phyloP scores from a whole-genome alignment of 495 filamentous ascomycete species.

The Neurospora sp. region DNA sequence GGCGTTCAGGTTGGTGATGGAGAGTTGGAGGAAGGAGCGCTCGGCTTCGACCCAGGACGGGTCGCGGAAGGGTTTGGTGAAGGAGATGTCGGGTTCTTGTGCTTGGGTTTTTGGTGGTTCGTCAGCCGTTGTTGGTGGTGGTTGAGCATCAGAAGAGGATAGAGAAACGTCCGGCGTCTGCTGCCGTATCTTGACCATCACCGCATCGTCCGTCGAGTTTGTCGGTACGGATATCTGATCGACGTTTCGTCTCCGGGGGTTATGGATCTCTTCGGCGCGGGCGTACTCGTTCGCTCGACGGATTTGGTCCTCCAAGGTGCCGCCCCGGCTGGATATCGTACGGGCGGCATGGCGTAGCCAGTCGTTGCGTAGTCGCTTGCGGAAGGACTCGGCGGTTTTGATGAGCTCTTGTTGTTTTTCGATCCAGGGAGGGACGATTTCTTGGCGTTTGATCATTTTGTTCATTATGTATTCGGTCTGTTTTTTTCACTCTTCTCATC shows the following conservation, averaged over 20 bases:
- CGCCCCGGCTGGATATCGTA: slow-evolving; percentile 70
- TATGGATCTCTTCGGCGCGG: slow-evolving; percentile 52
- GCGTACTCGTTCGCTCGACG: slow-evolving; percentile 62
- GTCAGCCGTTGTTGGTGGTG: background rate
- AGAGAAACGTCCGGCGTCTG: slow-evolving; percentile 4
- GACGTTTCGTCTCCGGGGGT: slow-evolving; percentile 36
- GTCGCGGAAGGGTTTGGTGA: slow-evolving; percentile 51
- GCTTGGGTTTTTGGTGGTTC: background rate
- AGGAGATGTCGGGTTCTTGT: slow-evolving; percentile 14
- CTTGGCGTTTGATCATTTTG: slow-evolving; percentile 94
- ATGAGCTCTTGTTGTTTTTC: slow-evolving; percentile 94
- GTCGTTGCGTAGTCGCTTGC: slow-evolving; percentile 62
- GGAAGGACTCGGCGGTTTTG: slow-evolving; percentile 57
- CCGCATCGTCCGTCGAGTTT: slow-evolving; percentile 35
- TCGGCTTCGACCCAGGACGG: slow-evolving; percentile 56
- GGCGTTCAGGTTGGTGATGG: slow-evolving; percentile 68
- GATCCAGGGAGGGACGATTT: slow-evolving; percentile 78
- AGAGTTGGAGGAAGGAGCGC: slow-evolving; percentile 63
- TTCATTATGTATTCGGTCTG: slow-evolving; percentile 94
- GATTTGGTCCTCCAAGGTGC: slow-evolving; percentile 69
- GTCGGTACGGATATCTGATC: slow-evolving; percentile 39
- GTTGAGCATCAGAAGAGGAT: too few species aligned
- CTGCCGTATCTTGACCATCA: slow-evolving; percentile 37
- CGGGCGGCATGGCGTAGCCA: slow-evolving; percentile 82
- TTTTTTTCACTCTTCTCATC: background rate